Conservation (phyloP, 805 yeast species). For the Lipomyces chichibuensis region DNA sequence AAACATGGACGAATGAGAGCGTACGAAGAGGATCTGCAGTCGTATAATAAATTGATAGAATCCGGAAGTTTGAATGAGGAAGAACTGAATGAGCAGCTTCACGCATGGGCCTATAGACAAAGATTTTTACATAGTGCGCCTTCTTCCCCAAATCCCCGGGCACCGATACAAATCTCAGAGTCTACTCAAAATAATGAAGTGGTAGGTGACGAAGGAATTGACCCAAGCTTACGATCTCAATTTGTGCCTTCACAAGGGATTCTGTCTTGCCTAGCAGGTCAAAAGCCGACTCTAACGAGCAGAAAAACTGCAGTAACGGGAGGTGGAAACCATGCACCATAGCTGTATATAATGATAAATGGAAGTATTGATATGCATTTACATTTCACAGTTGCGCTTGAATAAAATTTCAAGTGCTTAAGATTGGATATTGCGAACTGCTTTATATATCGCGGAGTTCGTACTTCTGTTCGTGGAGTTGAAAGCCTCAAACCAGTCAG, state of each 20-base stretch:
- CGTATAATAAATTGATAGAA: slow-evolving; percentile 10
- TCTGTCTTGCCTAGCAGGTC: neutral
- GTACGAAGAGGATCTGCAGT: slow-evolving; percentile 16
- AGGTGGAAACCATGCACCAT: neutral
- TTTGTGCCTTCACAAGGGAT: neutral
- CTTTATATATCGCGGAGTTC: no score
- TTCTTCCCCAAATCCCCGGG: slow-evolving; percentile 9
- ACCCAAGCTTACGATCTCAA: neutral
- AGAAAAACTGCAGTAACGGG: neutral
- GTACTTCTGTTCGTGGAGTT: no score
- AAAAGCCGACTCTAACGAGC: neutral
- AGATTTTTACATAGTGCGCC: slow-evolving; percentile 16
- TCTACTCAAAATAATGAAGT: neutral
- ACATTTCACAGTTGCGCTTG: neutral
- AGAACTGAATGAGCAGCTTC: slow-evolving; percentile 12
- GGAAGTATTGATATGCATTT: neutral
- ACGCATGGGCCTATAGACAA: slow-evolving; percentile 24
- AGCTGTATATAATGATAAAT: neutral
- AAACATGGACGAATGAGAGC: slow-evolving; percentile 12
- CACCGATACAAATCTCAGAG: neutral
- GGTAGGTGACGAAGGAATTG: neutral
- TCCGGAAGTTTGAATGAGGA: slow-evolving; percentile 7
- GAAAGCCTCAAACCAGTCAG: no score
- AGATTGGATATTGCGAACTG: neutral
- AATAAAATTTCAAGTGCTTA: neutral